Evolutionary conservation across 495 filamentous ascomycete species (phyloP).

Genomic region (Podospora appendiculata): DNA sequence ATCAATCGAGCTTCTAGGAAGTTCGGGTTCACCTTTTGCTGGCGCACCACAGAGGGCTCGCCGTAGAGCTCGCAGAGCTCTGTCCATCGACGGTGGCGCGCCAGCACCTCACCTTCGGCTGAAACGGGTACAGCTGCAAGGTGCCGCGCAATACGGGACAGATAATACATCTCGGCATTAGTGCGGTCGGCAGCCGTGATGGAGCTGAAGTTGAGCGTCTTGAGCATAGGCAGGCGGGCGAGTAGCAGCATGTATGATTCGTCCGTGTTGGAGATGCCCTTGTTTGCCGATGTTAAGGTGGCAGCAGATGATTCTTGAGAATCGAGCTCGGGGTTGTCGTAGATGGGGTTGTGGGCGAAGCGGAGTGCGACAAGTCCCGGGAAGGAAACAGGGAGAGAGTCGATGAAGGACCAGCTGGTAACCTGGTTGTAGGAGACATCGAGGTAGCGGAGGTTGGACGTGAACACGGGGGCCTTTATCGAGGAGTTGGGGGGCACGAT

Average conservation of each 20-base stretch:
- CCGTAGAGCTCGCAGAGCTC: conserved; percentile 70
- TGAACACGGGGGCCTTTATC: conserved; percentile 15
- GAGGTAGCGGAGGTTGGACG: conserved; percentile 48
- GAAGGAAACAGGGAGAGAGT: conserved; percentile 54
- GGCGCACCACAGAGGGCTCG: conserved; percentile 49
- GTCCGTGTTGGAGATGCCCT: conserved; percentile 34
- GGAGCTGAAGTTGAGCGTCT: conserved; percentile 67
- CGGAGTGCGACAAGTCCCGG: conserved; percentile 67
- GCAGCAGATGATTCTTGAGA: not conserved
- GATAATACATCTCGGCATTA: conserved; percentile 89
- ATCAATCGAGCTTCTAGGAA: conserved; percentile 68
- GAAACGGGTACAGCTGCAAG: conserved; percentile 52
- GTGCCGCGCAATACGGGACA: conserved; percentile 69
- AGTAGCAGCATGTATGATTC: conserved; percentile 78
- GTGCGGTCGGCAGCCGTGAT: conserved; percentile 65
- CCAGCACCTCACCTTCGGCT: conserved; percentile 45
- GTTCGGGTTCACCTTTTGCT: conserved; percentile 49
- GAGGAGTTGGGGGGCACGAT: conserved; percentile 16
- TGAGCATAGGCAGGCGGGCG: conserved; percentile 61
- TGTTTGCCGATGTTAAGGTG: conserved; percentile 22
- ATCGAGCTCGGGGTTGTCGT: conserved; percentile 45
- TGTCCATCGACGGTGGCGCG: conserved; percentile 58
- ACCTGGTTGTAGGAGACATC: conserved; percentile 78
- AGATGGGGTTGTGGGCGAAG: conserved; percentile 78
- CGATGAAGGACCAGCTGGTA: conserved; percentile 60